These are phyloP conservation scores for Saururus chinensis DNA, from an alignment of 164 flowering plant genomes.

Conservation along the genomic window DNA sequence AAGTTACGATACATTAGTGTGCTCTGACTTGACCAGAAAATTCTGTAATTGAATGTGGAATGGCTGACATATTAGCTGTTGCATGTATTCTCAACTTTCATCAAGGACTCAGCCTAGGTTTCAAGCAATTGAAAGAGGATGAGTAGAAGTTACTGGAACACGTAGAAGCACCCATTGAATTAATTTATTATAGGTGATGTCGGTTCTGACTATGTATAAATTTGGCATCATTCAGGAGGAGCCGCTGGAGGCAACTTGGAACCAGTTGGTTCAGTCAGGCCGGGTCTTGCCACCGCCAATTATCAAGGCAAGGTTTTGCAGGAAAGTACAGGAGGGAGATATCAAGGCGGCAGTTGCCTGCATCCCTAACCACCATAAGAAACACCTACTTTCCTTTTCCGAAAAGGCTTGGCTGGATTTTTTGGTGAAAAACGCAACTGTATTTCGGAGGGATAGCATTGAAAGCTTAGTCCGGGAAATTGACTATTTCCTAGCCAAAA, in stretches of 20 bases:
- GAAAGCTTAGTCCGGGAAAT: constrained; percentile 30
- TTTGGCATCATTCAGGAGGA: constrained; percentile 32
- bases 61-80: background rate
- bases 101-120: background rate
- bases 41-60: background rate
- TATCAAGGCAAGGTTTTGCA: constrained; percentile 52
- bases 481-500: constrained; percentile 11
- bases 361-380: constrained; percentile 13
- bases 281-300: constrained; percentile 47
- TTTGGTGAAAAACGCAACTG: constrained; percentile 27
- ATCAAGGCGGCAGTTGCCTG: constrained; percentile 41
- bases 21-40: background rate
- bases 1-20: background rate
- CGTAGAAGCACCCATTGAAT: background rate
- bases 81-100: background rate
- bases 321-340: constrained; percentile 44
- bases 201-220: constrained; percentile 53
- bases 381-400: constrained; percentile 24
- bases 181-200: too few species aligned
- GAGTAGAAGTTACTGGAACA: background rate
- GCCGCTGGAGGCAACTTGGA: constrained; percentile 60
- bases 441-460: constrained; percentile 33
- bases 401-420: constrained; percentile 50
- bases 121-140: background rate
- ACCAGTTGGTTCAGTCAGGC: constrained; percentile 34